Conservation (phyloP, 441 rosid species). For the Erodium moschatum region DNA sequence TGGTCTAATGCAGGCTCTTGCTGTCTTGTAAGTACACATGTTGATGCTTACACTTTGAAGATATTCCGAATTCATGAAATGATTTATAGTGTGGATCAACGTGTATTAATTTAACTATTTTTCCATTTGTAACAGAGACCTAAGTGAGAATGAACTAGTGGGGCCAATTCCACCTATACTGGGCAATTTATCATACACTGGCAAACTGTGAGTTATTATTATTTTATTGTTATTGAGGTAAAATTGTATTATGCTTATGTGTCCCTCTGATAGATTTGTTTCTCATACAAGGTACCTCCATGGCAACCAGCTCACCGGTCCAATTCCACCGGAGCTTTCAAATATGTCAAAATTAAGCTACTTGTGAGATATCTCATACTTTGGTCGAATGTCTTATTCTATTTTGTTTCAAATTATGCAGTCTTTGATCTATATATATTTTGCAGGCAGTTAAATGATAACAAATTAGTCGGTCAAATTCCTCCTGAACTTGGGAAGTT, state of each 20-base stretch:
- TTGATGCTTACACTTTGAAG: neutral
- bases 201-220: conserved; percentile 57
- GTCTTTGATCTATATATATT: neutral
- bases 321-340: conserved; percentile 85
- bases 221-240: no score
- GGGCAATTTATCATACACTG: conserved; percentile 78
- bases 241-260: neutral
- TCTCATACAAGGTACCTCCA: conserved; percentile 38
- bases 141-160: conserved; percentile 74
- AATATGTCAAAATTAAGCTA: conserved; percentile 91
- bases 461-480: conserved; percentile 53
- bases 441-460: conserved; percentile 70
- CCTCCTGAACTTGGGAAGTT: conserved; percentile 94
- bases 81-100: neutral
- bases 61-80: neutral
- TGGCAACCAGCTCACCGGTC: conserved; percentile 74
- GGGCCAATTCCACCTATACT: conserved; percentile 81
- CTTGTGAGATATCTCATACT: conserved; percentile 39
- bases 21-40: conserved; percentile 57
- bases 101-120: neutral
- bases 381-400: neutral
- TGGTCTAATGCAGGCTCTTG: conserved; percentile 95
- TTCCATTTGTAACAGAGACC: conserved; percentile 37
- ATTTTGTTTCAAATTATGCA: neutral
- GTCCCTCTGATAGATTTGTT: neutral